Base-by-base conservation (phyloP, 768 basidiomycete genomes). In the Pulveroboletus frians region DNA sequence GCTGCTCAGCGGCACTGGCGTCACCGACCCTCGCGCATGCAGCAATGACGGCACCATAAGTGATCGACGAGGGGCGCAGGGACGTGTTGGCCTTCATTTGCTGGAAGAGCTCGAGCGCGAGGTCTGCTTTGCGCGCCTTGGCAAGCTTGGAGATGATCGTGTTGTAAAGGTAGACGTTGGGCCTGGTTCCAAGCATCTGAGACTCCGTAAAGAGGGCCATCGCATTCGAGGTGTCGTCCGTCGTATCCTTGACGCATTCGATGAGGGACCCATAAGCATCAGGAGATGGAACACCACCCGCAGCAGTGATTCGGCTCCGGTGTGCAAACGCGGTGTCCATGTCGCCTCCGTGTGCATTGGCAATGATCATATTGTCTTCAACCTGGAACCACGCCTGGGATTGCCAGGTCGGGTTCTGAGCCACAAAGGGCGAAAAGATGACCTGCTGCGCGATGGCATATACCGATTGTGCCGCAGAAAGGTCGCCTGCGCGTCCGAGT, bases 21-120 rank as follows among this genome's bases (percentile, higher is more conserved):
- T 98, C 93, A 2, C 96, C 96, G 3, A 96, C 92, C 49, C 95
- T 79, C 32, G 90, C 91, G 67, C 93, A 96, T 1, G 94, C 95
- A 42, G 85, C 82, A 56, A 99, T 95, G 50, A 98, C 78, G 7
- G 95, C 88, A 9, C 94, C 95, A 59, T 93, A 99, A 0, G 95
- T 96, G 54, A 98, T 92, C 6, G 89, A 88, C 6, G 85, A 82
- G 0, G 92, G 87, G 1, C 60, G 58, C 17, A 93, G 56, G 8
- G 76, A 73, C 8, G 56, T 52, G 17, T 64, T 68, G 5, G 71
- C 69, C 71, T 90, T 90, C 92, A 97, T 94, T 60, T 83, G 74
- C 43, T 83, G 77, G 78, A 98, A 99, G 53, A 97, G 71, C 52
- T 86, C 83, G 46, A 99, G 69, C 0, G 92, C 93, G 41, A 82